Conservation (phyloP, 176 grass and related monocot genomes). For the Musa troglodytarum region DNA sequence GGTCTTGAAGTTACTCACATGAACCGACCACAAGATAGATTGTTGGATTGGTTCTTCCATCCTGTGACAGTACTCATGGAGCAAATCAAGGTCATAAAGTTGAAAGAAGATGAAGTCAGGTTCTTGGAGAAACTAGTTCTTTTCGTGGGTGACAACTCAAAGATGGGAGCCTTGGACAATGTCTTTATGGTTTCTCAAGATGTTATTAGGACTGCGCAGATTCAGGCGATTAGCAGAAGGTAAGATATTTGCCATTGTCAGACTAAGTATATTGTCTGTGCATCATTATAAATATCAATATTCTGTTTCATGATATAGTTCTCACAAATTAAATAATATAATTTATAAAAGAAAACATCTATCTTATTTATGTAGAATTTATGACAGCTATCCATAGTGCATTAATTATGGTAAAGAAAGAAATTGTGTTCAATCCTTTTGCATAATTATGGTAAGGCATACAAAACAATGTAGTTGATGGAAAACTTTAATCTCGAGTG, state of each 20-base stretch:
- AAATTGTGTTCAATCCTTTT: not conserved
- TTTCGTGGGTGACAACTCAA: slow-evolving; percentile 34
- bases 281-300: not conserved
- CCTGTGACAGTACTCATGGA: slow-evolving; percentile 74
- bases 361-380: not conserved
- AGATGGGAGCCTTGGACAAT: slow-evolving; percentile 30
- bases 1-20: slow-evolving; percentile 52
- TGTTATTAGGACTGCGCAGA: slow-evolving; percentile 52
- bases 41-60: slow-evolving; percentile 87
- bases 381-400: not conserved
- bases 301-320: not conserved
- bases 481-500: too few relatives aligned
- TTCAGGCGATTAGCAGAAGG: slow-evolving; percentile 92
- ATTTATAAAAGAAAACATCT: not conserved
- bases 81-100: slow-evolving; percentile 53
- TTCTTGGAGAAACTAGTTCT: slow-evolving; percentile 58
- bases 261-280: not conserved
- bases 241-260: slow-evolving; percentile 4
- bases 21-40: slow-evolving; percentile 60
- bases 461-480: too few relatives aligned
- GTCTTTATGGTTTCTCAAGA: slow-evolving; percentile 37
- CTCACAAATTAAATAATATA: not conserved
- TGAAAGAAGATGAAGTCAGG: slow-evolving; percentile 54
- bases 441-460: too few relatives aligned
- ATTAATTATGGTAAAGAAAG: not conserved